Evolutionary conservation across 139 green algal genomes (phyloP).

Genomic region (Haematococcus lacustris): DNA sequence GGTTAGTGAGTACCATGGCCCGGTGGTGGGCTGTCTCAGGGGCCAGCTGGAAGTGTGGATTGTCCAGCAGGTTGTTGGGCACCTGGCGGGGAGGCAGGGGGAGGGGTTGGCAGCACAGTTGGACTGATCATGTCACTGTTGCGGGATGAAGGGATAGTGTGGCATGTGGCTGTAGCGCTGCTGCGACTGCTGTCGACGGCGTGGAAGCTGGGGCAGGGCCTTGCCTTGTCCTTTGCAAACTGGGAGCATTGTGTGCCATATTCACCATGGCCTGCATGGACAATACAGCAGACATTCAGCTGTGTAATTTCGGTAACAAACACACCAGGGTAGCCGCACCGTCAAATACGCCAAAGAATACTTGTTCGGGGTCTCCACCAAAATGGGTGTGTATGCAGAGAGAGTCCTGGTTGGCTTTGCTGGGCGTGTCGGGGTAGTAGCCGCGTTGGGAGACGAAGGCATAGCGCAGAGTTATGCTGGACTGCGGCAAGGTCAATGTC

Average conservation of each 20-base stretch:
- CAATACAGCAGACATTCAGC: too few relatives aligned
- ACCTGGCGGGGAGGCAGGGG: too few relatives aligned
- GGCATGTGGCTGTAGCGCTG: too few relatives aligned
- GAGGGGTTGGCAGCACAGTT: too few relatives aligned
- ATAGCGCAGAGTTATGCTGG: constrained; percentile 55
- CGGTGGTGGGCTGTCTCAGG: constrained; percentile 41
- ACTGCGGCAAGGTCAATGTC: constrained; percentile 33
- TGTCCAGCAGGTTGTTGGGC: constrained; percentile 46
- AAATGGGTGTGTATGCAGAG: constrained; percentile 60
- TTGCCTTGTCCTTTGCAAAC: constrained; percentile 73
- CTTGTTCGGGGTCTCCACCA: constrained; percentile 53
- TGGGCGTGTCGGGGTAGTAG: constrained; percentile 79
- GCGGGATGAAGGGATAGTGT: too few relatives aligned
- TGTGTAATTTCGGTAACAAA: too few relatives aligned
- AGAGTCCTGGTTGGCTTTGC: constrained; percentile 89
- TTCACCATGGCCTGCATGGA: constrained; percentile 74
- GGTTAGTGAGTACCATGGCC: constrained; percentile 70
- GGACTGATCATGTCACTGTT: too few relatives aligned
- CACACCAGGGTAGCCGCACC: too few relatives aligned
- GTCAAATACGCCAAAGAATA: constrained; percentile 82
- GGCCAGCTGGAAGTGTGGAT: constrained; percentile 28
- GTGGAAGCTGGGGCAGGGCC: too few relatives aligned
- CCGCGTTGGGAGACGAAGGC: constrained; percentile 77
- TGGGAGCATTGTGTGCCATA: constrained; percentile 60
- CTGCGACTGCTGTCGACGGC: too few relatives aligned